These are phyloP conservation scores for Pyrenophora tritici-repentis DNA, from an alignment of 2,329 filamentous ascomycete genomes.

Conservation along the genomic window DNA sequence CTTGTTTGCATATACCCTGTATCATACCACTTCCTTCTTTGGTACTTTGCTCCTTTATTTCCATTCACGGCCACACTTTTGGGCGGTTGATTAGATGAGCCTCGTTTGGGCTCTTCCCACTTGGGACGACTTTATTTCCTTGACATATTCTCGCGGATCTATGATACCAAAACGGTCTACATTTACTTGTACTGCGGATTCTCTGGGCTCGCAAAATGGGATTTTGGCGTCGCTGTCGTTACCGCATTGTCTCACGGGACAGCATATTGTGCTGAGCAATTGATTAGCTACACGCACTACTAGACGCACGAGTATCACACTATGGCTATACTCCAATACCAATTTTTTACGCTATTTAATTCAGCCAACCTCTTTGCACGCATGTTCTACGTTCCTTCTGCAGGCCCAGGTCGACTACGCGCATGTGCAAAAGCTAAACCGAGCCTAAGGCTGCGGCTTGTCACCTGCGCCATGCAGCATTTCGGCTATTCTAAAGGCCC, in stretches of 20 bases:
- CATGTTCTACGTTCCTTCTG: not conserved
- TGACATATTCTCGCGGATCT: slow-evolving; percentile 13
- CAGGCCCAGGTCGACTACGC: not conserved
- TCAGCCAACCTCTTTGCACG: not conserved
- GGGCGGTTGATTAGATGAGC: slow-evolving; percentile 15
- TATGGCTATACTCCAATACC: slow-evolving; percentile 8
- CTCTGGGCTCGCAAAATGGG: slow-evolving; percentile 25
- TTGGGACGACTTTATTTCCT: slow-evolving; percentile 13
- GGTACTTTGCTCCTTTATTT: slow-evolving; percentile 10
- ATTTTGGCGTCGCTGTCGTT: slow-evolving; percentile 17
- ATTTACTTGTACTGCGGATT: slow-evolving; percentile 13
- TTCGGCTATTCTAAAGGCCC: not conserved
- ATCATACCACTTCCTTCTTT: slow-evolving; percentile 25
- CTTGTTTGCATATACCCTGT: slow-evolving; percentile 26
- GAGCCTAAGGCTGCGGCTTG: not conserved
- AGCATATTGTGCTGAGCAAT: slow-evolving; percentile 24
- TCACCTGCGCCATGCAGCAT: not conserved
- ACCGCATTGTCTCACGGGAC: slow-evolving; percentile 21
- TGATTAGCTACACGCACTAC: slow-evolving; percentile 18
- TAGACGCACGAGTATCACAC: slow-evolving; percentile 31
- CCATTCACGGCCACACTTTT: slow-evolving; percentile 18
- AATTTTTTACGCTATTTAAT: slow-evolving; percentile 3
- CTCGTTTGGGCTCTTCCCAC: slow-evolving; percentile 8
- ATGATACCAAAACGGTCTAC: slow-evolving; percentile 28
- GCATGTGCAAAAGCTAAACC: not conserved